Evolutionary conservation across 495 filamentous ascomycete species (phyloP).

Genomic region (Penicillium goetzii): DNA sequence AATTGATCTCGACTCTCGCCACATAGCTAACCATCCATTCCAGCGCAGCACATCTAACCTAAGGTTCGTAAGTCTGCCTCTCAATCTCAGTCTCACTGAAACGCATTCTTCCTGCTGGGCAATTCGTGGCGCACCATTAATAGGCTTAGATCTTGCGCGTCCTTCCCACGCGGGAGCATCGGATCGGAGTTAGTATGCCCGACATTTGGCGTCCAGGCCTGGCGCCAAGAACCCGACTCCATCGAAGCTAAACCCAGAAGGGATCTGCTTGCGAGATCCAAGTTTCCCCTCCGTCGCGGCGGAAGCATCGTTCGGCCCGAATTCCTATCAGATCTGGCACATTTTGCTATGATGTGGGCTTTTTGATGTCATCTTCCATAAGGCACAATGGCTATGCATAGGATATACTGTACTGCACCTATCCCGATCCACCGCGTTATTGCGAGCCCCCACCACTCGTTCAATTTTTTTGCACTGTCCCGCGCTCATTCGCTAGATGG

Average conservation of each 20-base stretch:
- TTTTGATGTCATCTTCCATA: conserved; percentile 19
- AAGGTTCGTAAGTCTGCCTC: not conserved
- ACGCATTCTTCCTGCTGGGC: not conserved
- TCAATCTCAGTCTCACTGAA: not conserved
- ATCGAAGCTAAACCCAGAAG: conserved; percentile 29
- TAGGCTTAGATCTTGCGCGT: not conserved
- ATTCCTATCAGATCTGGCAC: conserved; percentile 20
- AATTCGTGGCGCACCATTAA: not conserved
- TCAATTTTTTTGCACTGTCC: conserved; percentile 5
- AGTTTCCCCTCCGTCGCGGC: not conserved
- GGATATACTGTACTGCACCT: no score
- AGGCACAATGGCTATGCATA: conserved; percentile 2
- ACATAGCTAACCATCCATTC: not conserved
- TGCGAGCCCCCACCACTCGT: conserved; percentile 12
- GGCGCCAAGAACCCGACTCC: conserved; percentile 9
- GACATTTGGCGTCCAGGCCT: no score
- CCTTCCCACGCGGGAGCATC: not conserved
- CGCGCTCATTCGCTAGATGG: not conserved
- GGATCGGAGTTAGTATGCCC: conserved; percentile 21
- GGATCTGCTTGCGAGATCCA: conserved; percentile 35
- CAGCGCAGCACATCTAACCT: not conserved
- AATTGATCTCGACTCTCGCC: not conserved
- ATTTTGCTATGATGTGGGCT: conserved; percentile 12
- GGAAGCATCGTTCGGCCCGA: conserved; percentile 24
- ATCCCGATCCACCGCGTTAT: not conserved